Evolutionary conservation across 2,329 filamentous ascomycete genomes (phyloP).

Genomic region (Mycogone perniciosa): DNA sequence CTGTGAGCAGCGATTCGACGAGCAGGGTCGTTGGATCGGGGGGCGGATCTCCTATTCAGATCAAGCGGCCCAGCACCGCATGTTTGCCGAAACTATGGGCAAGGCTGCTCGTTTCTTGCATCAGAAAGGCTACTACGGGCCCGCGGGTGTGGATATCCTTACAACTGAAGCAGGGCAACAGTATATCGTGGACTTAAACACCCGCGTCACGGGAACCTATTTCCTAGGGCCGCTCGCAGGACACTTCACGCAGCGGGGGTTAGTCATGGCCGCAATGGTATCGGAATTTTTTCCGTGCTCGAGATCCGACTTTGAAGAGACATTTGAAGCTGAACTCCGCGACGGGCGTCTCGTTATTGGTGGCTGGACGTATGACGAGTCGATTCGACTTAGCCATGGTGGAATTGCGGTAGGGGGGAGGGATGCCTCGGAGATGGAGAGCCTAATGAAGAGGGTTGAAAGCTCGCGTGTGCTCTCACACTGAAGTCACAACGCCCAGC

Average conservation of each 20-base stretch:
- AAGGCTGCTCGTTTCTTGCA: constrained; percentile 3
- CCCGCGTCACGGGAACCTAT: constrained; percentile 4
- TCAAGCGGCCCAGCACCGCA: not conserved
- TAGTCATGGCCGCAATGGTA: constrained; percentile 2
- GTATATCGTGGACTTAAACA: constrained; percentile 9
- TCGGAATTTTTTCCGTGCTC: constrained; percentile 5
- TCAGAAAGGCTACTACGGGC: constrained; percentile 6
- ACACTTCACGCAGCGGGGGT: constrained; percentile 6
- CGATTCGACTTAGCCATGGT: constrained; percentile 1
- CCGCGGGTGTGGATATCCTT: constrained; percentile 7
- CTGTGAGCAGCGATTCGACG: constrained; percentile 5
- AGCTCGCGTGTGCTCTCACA: not conserved
- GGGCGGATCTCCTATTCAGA: not conserved
- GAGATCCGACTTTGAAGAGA: constrained; percentile 4
- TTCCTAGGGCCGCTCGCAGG: constrained; percentile 2
- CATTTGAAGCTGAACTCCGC: not conserved
- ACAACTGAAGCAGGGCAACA: not conserved
- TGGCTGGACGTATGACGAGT: constrained; percentile 7
- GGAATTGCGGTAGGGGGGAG: constrained; percentile 5
- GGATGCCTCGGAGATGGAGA: not conserved
- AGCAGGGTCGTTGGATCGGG: not conserved
- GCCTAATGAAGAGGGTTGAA: not conserved
- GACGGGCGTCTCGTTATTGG: constrained; percentile 7
- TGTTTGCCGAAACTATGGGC: not conserved
- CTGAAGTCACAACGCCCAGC: too few species aligned